Conservation (phyloP, 495 filamentous ascomycete genomes). For the Annulohypoxylon stygium region DNA sequence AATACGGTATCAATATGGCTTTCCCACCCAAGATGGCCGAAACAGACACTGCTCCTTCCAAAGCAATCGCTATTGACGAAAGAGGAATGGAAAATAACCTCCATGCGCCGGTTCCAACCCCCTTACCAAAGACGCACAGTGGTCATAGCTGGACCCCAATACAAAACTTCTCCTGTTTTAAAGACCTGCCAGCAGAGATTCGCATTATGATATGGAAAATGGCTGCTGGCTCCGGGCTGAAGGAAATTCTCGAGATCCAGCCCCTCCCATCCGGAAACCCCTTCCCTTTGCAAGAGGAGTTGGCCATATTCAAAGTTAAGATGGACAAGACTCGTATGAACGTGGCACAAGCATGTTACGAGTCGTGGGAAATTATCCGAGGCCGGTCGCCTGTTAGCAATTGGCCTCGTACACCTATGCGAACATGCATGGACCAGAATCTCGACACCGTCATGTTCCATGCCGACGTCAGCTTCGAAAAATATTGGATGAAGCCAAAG, state of each 20-base stretch:
- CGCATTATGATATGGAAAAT: neutral
- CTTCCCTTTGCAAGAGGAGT: neutral
- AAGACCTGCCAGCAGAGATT: neutral
- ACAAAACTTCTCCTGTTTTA: neutral
- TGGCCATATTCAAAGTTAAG: neutral
- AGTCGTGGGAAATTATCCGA: neutral
- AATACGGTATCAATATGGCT: too few species aligned
- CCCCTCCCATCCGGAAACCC: neutral
- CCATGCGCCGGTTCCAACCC: neutral
- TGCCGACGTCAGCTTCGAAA: neutral
- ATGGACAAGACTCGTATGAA: neutral
- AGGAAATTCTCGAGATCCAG: neutral
- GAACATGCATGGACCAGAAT: neutral
- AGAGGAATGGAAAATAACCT: too few species aligned
- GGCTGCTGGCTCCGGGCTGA: neutral
- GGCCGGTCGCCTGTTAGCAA: neutral
- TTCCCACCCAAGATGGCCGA: too few species aligned
- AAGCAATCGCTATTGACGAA: too few species aligned
- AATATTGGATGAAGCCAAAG: neutral
- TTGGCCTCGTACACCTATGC: conserved; percentile 3
- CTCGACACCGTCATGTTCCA: neutral
- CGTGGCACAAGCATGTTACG: neutral
- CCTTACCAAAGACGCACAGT: neutral
- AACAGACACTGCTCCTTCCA: too few species aligned
- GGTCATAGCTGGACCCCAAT: neutral